Base-by-base conservation (phyloP, 805 yeast species). In the Metschnikowia dekortorum region DNA sequence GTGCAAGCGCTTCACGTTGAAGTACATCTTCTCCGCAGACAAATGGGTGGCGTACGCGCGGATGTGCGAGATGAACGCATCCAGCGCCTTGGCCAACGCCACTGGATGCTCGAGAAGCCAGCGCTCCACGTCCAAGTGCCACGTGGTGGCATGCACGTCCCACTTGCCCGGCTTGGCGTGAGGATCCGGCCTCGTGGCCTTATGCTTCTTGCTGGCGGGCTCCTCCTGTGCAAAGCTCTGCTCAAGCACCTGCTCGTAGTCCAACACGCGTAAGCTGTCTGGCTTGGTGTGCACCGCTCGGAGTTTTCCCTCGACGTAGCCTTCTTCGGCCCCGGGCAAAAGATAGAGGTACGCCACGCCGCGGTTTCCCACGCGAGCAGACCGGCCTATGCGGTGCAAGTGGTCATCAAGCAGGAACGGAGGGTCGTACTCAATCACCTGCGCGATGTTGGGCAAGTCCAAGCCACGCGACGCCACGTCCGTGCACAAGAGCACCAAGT, bases 381-480 rank as follows among this genome's bases (percentile, higher is more conserved):
- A 90, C 73, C 99, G 83, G 48, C 99, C 99, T 49, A 91, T 88
- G 68, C 99, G 80, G 68, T 94, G 99, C 51, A 94, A 73, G 75
- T 94, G 99, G 64, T 94, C 99, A 55, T 90, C 97, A 5, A 89
- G 76, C 1, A 94, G 80, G 62, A 92, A 91, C 5, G 99, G 97
- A 2, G 99, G 97, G 64, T 94, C 99, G 60, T 84, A 85, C 66
- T 94, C 99, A 16, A 94, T 76, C 32, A 94, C 96, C 44, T 85
- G 81, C 41, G 94, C 81, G 51, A 94, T 89, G 46, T 82, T 78
- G 2, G 97, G 96, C 50, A 94, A 72, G 74, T 94, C 99, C 54
- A 94, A 76, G 54, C 99, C 99, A 71, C 99, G 83, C 33, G 98
- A 84, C 0, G 97, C 99, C 53, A 94, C 98, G 76, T 94, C 99